phyloP scores from a whole-genome alignment of 192 early-diverging fungal genomes.

The Coemansia asiatica region DNA sequence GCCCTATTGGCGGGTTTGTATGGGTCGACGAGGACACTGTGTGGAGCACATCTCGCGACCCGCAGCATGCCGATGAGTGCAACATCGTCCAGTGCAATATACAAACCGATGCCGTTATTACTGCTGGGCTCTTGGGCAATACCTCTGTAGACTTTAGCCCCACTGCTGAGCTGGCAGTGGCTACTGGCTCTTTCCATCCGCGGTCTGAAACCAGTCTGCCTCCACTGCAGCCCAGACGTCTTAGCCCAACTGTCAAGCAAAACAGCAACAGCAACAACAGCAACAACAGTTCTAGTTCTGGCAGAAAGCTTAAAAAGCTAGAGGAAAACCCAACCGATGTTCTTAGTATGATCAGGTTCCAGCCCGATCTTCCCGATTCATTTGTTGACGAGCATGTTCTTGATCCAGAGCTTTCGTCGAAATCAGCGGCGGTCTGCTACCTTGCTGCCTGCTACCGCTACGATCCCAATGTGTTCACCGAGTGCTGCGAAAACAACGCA shows the following conservation, averaged over 20 bases:
- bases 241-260: neutral
- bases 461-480: slow-evolving; percentile 30
- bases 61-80: neutral
- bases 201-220: neutral
- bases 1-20: slow-evolving; percentile 30
- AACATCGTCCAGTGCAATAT: slow-evolving; percentile 49
- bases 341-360: slow-evolving; percentile 19
- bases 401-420: slow-evolving; percentile 14
- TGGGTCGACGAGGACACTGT: slow-evolving; percentile 51
- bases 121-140: slow-evolving; percentile 27
- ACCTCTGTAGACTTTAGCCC: slow-evolving; percentile 37
- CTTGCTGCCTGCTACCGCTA: slow-evolving; percentile 49
- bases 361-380: slow-evolving; percentile 29
- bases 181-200: slow-evolving; percentile 15
- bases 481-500: slow-evolving; percentile 41
- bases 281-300: neutral
- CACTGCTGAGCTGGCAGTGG: slow-evolving; percentile 26
- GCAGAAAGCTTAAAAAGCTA: neutral
- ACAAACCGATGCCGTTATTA: slow-evolving; percentile 32
- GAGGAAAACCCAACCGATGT: neutral
- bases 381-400: slow-evolving; percentile 47
- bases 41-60: slow-evolving; percentile 35
- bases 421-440: slow-evolving; percentile 19
- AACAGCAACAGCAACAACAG: slow-evolving; percentile 3
- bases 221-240: neutral